phyloP scores from a whole-genome alignment of 1,284 basidiomycete species.

The Irpex rosettiformis region DNA sequence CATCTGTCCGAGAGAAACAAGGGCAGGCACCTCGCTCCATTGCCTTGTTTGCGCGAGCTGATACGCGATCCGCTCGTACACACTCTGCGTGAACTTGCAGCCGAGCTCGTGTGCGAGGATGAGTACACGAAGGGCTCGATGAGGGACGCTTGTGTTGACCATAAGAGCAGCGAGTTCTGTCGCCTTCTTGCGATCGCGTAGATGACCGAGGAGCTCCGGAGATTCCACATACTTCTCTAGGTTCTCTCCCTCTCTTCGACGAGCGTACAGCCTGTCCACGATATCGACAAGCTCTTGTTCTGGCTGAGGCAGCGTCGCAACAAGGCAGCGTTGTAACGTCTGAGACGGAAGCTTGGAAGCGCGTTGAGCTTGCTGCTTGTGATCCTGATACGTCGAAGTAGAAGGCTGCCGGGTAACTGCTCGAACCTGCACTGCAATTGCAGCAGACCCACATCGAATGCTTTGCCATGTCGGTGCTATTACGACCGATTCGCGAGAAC shows the following conservation, averaged over 20 bases:
- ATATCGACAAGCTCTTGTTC: constrained; percentile 8
- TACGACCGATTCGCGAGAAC: constrained; percentile 3
- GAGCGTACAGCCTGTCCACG: constrained; percentile 12
- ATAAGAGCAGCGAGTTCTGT: constrained; percentile 42
- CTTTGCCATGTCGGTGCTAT: neutral
- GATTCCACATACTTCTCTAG: neutral
- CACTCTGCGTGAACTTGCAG: constrained; percentile 44
- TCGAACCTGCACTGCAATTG: constrained; percentile 10
- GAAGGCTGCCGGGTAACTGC: constrained; percentile 1
- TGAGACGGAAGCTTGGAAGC: neutral
- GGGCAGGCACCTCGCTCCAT: constrained; percentile 48
- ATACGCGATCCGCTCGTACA: constrained; percentile 55
- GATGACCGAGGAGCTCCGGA: constrained; percentile 24
- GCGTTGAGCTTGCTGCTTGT: neutral
- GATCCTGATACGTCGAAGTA: neutral
- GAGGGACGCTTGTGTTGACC: constrained; percentile 37
- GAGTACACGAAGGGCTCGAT: constrained; percentile 42
- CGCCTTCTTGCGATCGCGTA: constrained; percentile 35
- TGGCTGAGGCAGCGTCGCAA: constrained; percentile 4
- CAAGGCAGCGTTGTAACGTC: neutral
- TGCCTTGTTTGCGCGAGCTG: constrained; percentile 40
- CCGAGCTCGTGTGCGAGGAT: constrained; percentile 46
- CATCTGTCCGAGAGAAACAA: constrained; percentile 43
- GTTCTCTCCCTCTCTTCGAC: constrained; percentile 3
- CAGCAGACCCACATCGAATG: constrained; percentile 12